phyloP scores from a whole-genome alignment of 345 rosid genomes.

The Streptanthus diversifolius region DNA sequence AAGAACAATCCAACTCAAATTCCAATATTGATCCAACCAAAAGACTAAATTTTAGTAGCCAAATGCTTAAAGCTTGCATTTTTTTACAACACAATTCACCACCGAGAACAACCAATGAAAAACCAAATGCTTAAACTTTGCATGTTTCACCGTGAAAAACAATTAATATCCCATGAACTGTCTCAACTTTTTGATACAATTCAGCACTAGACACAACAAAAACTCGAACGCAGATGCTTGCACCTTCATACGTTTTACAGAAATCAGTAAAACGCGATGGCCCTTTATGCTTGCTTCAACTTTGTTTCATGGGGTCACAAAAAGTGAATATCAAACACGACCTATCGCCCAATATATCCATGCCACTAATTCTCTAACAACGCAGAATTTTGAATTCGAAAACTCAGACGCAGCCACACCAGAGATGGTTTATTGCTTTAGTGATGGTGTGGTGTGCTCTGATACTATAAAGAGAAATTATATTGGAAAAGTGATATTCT shows the following conservation, averaged over 20 bases:
- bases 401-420: neutral
- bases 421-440: slow-evolving; percentile 6
- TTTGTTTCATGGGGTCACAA: neutral
- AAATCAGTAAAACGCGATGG: neutral
- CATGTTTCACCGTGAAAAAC: slow-evolving; percentile 1
- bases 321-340: neutral
- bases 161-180: slow-evolving; percentile 9
- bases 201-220: neutral
- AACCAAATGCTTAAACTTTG: slow-evolving; percentile 11
- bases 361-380: neutral
- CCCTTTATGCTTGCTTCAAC: neutral
- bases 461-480: too few relatives aligned
- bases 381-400: neutral
- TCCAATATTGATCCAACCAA: slow-evolving; percentile 45
- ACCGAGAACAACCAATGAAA: slow-evolving; percentile 12
- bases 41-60: slow-evolving; percentile 37
- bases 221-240: neutral
- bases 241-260: neutral
- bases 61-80: slow-evolving; percentile 62
- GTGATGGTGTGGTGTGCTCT: slow-evolving; percentile 21
- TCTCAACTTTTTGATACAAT: neutral
- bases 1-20: slow-evolving; percentile 40
- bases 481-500: too few relatives aligned
- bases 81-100: slow-evolving; percentile 17
- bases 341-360: neutral